A percentile compares a stretch with the other conserved stretches of the same genome.
These are phyloP conservation scores for Skeletonema marinoi DNA, from an alignment of 108 stramenopile species.

Conservation along the genomic window DNA sequence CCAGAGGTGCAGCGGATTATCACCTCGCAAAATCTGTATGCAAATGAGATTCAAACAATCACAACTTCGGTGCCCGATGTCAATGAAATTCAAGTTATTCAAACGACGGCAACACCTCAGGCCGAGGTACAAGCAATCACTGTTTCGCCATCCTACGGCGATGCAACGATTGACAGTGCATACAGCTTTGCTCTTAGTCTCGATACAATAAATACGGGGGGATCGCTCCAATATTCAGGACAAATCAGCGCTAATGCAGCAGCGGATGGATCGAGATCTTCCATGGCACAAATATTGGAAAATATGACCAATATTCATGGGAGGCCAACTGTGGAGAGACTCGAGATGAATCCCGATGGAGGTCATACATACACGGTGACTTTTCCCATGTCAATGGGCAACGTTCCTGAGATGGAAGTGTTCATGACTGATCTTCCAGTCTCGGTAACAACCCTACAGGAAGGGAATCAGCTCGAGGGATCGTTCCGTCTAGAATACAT, in stretches of 20 bases:
- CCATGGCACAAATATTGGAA: conserved; percentile 59
- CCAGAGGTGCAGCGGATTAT: conserved; percentile 75
- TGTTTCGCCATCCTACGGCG: conserved; percentile 47
- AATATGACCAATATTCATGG: conserved; percentile 61
- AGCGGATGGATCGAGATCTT: conserved; percentile 40
- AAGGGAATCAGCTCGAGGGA: conserved; percentile 77
- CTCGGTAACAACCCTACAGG: conserved; percentile 51
- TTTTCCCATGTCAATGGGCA: conserved; percentile 67
- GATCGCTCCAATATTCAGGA: conserved; percentile 65
- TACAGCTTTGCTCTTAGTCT: conserved; percentile 63
- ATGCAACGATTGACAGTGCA: conserved; percentile 43
- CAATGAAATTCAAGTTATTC: conserved; percentile 73
- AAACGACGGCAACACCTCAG: conserved; percentile 45
- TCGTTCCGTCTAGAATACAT: conserved; percentile 66
- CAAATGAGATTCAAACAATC: conserved; percentile 84
- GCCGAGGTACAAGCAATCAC: conserved; percentile 75
- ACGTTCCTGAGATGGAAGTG: conserved; percentile 71
- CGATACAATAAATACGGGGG: conserved; percentile 52
- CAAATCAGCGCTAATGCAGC: conserved; percentile 61
- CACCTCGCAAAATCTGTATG: conserved; percentile 68
- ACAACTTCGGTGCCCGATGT: conserved; percentile 57
- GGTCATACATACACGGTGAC: conserved; percentile 72
- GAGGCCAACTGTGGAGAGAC: conserved; percentile 42
- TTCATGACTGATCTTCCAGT: conserved; percentile 61
- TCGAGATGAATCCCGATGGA: conserved; percentile 49